A percentile compares a stretch with the other conserved stretches of the same genome.
phyloP scores from a whole-genome alignment of 495 filamentous ascomycete genomes.

The Aspergillus ellipticus region DNA sequence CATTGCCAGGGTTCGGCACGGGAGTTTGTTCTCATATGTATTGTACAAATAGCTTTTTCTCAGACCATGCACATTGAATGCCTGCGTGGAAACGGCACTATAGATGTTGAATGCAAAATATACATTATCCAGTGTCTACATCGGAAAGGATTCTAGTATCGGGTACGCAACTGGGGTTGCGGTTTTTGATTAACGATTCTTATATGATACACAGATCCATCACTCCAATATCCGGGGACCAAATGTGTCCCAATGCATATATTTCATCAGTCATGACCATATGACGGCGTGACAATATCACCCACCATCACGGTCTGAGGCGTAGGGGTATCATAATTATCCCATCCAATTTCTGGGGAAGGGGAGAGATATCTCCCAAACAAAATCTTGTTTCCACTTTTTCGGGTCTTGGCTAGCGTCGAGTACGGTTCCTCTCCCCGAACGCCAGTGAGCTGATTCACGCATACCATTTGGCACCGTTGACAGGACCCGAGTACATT shows the following conservation, averaged over 20 bases:
- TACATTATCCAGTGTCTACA: neutral
- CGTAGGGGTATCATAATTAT: conserved; percentile 14
- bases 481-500: conserved; percentile 78
- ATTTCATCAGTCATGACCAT: conserved; percentile 15
- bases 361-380: conserved; percentile 76
- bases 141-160: too few relatives aligned
- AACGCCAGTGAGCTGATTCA: conserved; percentile 77
- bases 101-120: neutral
- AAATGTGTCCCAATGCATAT: neutral
- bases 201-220: neutral
- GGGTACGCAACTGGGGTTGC: too few relatives aligned
- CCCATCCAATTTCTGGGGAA: conserved; percentile 11
- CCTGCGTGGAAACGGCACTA: neutral
- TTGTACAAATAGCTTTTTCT: conserved; percentile 19
- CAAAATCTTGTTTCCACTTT: conserved; percentile 74
- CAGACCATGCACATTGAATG: conserved; percentile 4
- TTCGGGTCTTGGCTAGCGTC: conserved; percentile 79
- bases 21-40: conserved; percentile 24
- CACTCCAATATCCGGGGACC: neutral
- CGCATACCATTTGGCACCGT: conserved; percentile 92
- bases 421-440: conserved; percentile 82
- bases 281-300: conserved; percentile 35
- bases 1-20: conserved; percentile 30
- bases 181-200: too few relatives aligned
- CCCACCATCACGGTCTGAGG: conserved; percentile 40